These are phyloP conservation scores for Viola odorata DNA, from an alignment of 345 rosid species.

Conservation along the genomic window DNA sequence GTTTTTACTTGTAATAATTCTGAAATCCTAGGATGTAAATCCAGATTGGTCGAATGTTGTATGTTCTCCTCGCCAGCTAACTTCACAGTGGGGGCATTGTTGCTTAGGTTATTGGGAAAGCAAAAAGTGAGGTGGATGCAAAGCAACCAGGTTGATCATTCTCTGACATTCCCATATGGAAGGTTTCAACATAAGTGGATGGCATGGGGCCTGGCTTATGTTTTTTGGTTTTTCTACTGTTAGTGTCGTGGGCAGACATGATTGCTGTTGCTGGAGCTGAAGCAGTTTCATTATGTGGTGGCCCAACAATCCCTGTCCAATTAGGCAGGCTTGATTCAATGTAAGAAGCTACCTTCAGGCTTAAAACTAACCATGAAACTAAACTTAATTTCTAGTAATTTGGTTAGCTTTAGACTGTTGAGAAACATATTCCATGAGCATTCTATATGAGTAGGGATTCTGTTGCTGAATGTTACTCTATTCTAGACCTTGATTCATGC, in stretches of 20 bases:
- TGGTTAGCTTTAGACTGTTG: background rate
- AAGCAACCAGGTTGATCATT: constrained; percentile 48
- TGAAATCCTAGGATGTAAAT: constrained; percentile 2
- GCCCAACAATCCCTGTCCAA: constrained; percentile 63
- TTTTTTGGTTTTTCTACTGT: constrained; percentile 22
- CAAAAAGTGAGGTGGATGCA: constrained; percentile 63
- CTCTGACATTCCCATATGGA: constrained; percentile 12
- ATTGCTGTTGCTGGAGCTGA: constrained; percentile 86
- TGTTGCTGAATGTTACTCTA: background rate
- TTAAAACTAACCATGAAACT: background rate
- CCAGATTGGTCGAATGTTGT: constrained; percentile 15
- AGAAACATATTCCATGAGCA: background rate
- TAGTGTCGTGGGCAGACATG: constrained; percentile 97
- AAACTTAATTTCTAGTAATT: background rate
- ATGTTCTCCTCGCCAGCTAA: constrained; percentile 23
- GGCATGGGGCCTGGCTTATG: constrained; percentile 17
- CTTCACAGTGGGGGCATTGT: constrained; percentile 30
- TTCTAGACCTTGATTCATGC: background rate
- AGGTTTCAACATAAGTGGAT: constrained; percentile 11
- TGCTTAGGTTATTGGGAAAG: constrained; percentile 73
- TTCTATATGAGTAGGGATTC: background rate
- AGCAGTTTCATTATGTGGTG: constrained; percentile 88
- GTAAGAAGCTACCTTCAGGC: constrained; percentile 35
- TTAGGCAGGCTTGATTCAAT: constrained; percentile 71
- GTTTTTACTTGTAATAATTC: background rate